These are phyloP conservation scores for Candida tetrigidarum DNA, from an alignment of 1,139 yeast species.

Conservation along the genomic window DNA sequence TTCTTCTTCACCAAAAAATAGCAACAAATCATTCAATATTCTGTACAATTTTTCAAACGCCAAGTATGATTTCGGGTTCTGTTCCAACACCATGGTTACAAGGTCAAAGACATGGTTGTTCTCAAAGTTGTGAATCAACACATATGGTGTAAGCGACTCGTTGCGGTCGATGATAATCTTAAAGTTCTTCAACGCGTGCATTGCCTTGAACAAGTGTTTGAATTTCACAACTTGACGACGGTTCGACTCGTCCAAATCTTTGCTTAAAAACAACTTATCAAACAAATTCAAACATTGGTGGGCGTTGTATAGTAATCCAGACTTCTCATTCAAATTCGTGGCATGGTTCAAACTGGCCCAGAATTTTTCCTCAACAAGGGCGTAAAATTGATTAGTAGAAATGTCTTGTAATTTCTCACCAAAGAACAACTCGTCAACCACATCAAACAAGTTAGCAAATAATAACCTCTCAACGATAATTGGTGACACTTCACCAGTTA, in stretches of 20 bases:
- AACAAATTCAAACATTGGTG: slow-evolving; percentile 42
- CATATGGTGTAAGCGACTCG: slow-evolving; percentile 32
- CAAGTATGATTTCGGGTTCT: slow-evolving; percentile 57
- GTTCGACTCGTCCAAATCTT: slow-evolving; percentile 16
- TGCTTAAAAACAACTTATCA: slow-evolving; percentile 22
- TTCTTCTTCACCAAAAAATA: slow-evolving; percentile 22
- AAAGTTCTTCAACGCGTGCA: slow-evolving; percentile 35
- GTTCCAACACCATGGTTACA: slow-evolving; percentile 49
- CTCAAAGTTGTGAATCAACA: slow-evolving; percentile 28
- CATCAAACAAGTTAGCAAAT: slow-evolving; percentile 38
- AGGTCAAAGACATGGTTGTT: slow-evolving; percentile 29
- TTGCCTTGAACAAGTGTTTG: slow-evolving; percentile 35
- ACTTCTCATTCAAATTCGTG: slow-evolving; percentile 48
- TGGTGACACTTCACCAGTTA: slow-evolving; percentile 28
- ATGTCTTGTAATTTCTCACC: slow-evolving; percentile 21
- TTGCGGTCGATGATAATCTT: slow-evolving; percentile 41
- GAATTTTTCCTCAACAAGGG: slow-evolving; percentile 39
- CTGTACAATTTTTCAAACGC: slow-evolving; percentile 48
- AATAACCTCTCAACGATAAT: slow-evolving; percentile 45
- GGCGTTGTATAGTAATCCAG: slow-evolving; percentile 51
- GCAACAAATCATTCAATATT: slow-evolving; percentile 43
- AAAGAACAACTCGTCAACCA: slow-evolving; percentile 26
- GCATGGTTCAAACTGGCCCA: slow-evolving; percentile 61
- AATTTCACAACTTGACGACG: slow-evolving; percentile 24
- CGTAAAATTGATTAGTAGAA: slow-evolving; percentile 21